These are phyloP conservation scores for Aspergillus uvarum DNA, from an alignment of 2,329 filamentous ascomycete species.

Conservation along the genomic window DNA sequence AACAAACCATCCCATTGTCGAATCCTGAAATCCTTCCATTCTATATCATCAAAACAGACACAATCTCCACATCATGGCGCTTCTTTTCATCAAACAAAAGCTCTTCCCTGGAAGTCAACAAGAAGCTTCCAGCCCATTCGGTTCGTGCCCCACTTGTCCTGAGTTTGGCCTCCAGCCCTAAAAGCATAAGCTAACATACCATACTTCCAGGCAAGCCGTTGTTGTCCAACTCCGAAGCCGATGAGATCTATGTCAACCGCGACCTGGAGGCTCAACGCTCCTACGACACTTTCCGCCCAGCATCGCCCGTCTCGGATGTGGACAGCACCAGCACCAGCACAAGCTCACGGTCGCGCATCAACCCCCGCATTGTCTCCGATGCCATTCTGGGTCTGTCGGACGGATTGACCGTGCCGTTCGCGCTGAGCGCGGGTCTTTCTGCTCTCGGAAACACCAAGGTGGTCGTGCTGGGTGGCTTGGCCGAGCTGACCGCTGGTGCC, in stretches of 20 bases:
- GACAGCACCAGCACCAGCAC: slow-evolving; percentile 23
- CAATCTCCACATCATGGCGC: slow-evolving; percentile 31
- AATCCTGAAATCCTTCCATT: neutral
- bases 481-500: slow-evolving; percentile 71
- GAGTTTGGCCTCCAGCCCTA: slow-evolving; percentile 1
- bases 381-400: slow-evolving; percentile 75
- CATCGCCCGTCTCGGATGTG: slow-evolving; percentile 24
- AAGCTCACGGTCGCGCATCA: slow-evolving; percentile 34
- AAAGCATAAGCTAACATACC: slow-evolving; percentile 3
- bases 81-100: slow-evolving; percentile 41
- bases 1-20: too few relatives aligned
- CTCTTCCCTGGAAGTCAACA: slow-evolving; percentile 31
- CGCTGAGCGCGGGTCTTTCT: slow-evolving; percentile 68
- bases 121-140: slow-evolving; percentile 14
- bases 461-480: slow-evolving; percentile 71
- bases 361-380: slow-evolving; percentile 53
- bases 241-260: slow-evolving; percentile 23
- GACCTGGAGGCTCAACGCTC: slow-evolving; percentile 38
- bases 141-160: slow-evolving; percentile 12
- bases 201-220: slow-evolving; percentile 32
- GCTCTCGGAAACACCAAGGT: slow-evolving; percentile 63
- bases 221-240: slow-evolving; percentile 26
- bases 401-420: slow-evolving; percentile 76
- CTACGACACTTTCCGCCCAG: slow-evolving; percentile 35
- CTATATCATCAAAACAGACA: neutral